Conservation (phyloP, 306 rosid species). For the Sphenostylis stenocarpa region DNA sequence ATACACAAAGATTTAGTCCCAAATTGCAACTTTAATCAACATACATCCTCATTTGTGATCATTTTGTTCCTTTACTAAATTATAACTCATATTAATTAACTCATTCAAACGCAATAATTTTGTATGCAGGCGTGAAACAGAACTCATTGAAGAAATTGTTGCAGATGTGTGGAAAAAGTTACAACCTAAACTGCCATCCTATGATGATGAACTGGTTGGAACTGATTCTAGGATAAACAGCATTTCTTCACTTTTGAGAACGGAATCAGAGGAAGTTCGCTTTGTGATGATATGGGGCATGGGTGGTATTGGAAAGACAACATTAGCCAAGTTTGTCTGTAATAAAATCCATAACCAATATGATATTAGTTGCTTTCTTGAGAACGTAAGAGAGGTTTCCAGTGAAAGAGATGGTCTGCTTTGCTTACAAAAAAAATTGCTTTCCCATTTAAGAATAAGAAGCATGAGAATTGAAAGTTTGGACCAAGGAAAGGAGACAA, state of each 20-base stretch:
- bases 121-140: background rate
- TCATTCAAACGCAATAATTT: background rate
- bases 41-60: background rate
- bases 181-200: constrained; percentile 17
- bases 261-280: constrained; percentile 12
- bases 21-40: background rate
- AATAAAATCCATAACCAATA: constrained; percentile 19
- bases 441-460: background rate
- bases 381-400: constrained; percentile 32
- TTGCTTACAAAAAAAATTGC: constrained; percentile 19
- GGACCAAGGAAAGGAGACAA: background rate
- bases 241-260: background rate
- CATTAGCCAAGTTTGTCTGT: constrained; percentile 35
- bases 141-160: constrained; percentile 37
- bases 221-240: constrained; percentile 4
- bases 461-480: background rate
- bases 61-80: background rate
- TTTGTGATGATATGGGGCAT: constrained; percentile 41
- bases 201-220: constrained; percentile 31
- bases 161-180: constrained; percentile 16
- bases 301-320: constrained; percentile 43
- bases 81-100: background rate
- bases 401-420: constrained; percentile 24
- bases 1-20: background rate
- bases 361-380: constrained; percentile 26